phyloP scores from a whole-genome alignment of 2,329 filamentous ascomycete genomes.

The Thielaviopsis cerberus region DNA sequence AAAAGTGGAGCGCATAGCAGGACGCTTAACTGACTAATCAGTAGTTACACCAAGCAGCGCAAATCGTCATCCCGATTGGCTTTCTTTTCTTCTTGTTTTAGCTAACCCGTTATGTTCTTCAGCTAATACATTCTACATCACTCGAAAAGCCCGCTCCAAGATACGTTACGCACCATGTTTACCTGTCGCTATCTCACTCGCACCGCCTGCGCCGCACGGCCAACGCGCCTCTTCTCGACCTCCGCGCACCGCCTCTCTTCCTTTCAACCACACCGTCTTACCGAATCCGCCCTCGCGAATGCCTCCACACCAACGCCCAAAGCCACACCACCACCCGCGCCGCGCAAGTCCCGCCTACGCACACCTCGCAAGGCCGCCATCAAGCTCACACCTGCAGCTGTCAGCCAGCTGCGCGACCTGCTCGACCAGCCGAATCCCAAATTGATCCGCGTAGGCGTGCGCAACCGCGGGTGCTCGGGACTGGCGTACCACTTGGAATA shows the following conservation, averaged over 20 bases:
- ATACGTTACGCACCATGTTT: neutral
- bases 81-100: too few species aligned
- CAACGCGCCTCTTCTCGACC: neutral
- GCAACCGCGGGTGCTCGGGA: constrained; percentile 84
- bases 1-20: too few species aligned
- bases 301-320: neutral
- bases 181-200: neutral
- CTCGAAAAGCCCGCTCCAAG: neutral
- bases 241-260: neutral
- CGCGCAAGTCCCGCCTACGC: constrained; percentile 39
- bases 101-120: too few species aligned
- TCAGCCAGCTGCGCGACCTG: constrained; percentile 57
- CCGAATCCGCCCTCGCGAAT: constrained; percentile 3
- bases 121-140: too few species aligned
- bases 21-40: too few species aligned
- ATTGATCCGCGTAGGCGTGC: constrained; percentile 83
- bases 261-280: constrained; percentile 9
- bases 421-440: constrained; percentile 77
- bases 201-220: neutral
- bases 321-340: constrained; percentile 19
- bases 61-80: too few species aligned
- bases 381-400: constrained; percentile 61
- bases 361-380: constrained; percentile 74
- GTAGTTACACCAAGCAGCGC: too few species aligned
- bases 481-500: constrained; percentile 88